phyloP scores from a whole-genome alignment of 2,329 filamentous ascomycete genomes.

The Diaporthe batatas region DNA sequence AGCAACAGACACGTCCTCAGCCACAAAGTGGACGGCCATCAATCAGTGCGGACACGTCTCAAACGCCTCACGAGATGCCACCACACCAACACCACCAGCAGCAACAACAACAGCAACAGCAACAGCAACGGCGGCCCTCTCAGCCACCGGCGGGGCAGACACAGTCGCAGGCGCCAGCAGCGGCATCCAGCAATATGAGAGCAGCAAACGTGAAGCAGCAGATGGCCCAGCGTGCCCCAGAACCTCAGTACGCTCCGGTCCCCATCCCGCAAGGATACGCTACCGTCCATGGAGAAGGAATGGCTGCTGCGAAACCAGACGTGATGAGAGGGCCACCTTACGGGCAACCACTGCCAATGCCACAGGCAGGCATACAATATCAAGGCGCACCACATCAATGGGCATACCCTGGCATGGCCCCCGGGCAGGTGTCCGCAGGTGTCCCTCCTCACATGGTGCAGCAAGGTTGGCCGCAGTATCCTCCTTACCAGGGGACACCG shows the following conservation, averaged over 20 bases:
- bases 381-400: conserved; percentile 39
- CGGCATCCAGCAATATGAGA: conserved; percentile 12
- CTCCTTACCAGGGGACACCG: conserved; percentile 37
- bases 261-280: conserved; percentile 55
- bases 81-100: conserved; percentile 40
- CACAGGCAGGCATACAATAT: conserved; percentile 42
- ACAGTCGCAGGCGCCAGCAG: conserved; percentile 19
- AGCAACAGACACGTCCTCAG: conserved; percentile 42
- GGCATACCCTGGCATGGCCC: conserved; percentile 38
- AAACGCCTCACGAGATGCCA: conserved; percentile 21
- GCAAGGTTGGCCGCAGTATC: conserved; percentile 40
- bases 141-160: conserved; percentile 18
- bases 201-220: conserved; percentile 40
- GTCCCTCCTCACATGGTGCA: conserved; percentile 37
- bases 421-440: conserved; percentile 31
- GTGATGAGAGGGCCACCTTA: conserved; percentile 20
- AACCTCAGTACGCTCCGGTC: conserved; percentile 54
- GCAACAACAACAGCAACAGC: conserved; percentile 41
- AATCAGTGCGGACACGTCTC: conserved; percentile 29
- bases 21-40: conserved; percentile 32
- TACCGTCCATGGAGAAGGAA: conserved; percentile 54
- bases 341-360: conserved; percentile 44
- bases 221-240: conserved; percentile 39
- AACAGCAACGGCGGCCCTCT: conserved; percentile 39
- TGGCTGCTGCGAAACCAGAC: conserved; percentile 49